A percentile compares a stretch with the other conserved stretches of the same genome.
Conservation (phyloP, 768 basidiomycete genomes). For the Clathrus columnatus region DNA sequence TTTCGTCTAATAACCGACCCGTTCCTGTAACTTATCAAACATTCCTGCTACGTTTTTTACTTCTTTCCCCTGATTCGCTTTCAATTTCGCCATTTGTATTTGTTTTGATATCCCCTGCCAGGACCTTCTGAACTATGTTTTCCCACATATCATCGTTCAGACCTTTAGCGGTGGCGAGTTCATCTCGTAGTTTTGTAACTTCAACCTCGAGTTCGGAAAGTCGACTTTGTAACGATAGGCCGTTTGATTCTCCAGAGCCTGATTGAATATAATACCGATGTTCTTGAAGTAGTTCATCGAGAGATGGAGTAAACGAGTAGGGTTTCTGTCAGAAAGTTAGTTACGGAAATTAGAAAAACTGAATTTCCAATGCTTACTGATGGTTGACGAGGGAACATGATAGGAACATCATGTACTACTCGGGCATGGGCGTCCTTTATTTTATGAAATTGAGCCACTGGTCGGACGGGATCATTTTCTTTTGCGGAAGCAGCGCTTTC, state of each 20-base stretch:
- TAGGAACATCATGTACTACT: constrained; percentile 61
- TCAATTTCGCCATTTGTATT: neutral
- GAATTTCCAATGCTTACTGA: constrained; percentile 28
- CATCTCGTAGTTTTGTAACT: constrained; percentile 52
- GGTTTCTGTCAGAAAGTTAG: neutral
- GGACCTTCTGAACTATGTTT: constrained; percentile 58
- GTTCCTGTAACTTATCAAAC: constrained; percentile 4
- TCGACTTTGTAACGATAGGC: constrained; percentile 40
- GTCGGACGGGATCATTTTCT: constrained; percentile 57
- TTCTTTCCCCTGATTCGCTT: neutral
- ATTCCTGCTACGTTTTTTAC: constrained; percentile 4
- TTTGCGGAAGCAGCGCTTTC: constrained; percentile 28
- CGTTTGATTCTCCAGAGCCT: constrained; percentile 9
- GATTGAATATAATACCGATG: constrained; percentile 57
- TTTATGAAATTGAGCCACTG: constrained; percentile 63
- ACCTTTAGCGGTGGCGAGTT: constrained; percentile 78
- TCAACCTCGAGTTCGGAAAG: constrained; percentile 68
- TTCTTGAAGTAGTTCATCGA: constrained; percentile 53
- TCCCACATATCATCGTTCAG: constrained; percentile 95
- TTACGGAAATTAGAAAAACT: neutral
- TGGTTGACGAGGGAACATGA: constrained; percentile 44
- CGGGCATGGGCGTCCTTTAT: constrained; percentile 59
- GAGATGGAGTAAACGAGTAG: constrained; percentile 29
- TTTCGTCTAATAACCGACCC: too few relatives aligned
- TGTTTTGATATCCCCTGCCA: constrained; percentile 26